Base-by-base conservation (phyloP, 2,329 filamentous ascomycete species). In the Dactylellina haptotyla region DNA sequence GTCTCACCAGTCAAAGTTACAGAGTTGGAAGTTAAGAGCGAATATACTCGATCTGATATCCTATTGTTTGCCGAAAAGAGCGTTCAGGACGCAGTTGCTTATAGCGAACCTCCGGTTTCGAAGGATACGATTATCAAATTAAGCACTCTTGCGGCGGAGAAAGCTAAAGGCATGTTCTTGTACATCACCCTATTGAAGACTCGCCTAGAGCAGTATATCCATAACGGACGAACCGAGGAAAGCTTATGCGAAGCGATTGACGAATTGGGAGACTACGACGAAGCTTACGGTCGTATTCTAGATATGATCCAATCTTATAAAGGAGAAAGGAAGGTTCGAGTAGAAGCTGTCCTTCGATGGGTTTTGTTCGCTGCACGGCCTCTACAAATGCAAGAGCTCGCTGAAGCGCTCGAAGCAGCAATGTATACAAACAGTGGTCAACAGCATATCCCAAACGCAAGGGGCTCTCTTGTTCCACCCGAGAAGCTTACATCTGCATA, bases 111-210 rank as follows among this genome's bases (percentile, higher is more conserved):
- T n/a, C 59, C 67, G 12, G 32, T 59, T 14, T 66, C 67, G 28
- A 48, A 66, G 16, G 51, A 73, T 30, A 54, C 43, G 9, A 34
- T 66, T 37, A 20, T 28, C 3, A 66, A 59, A 30, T 30, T 59
- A 18, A 66, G 56, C 20, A 37, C n/a, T 46, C 18, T 73, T 1
- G 61, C 67, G 23, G 50, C 48, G 26, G 53, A 61, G 37, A 74
- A 67, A 30, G 28, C 58, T 3, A 62, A 67, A 6, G 71, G 75
- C 0, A 72, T 75, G 75, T 75, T 76, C 45, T 53, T 76, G 14
- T 69, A 65, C 43, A 46, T 76, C 6, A 64, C 62, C 3, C 59
- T 71, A 20, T 30, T 58, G 30, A 59, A 54, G 4, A 61, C 67
- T 23, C 54, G 51, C 8, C 46, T 76, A 9, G 45, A 67, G 18